Evolutionary conservation across 2,329 filamentous ascomycete species (phyloP).

Genomic region (Sarocladium brachiariae): DNA sequence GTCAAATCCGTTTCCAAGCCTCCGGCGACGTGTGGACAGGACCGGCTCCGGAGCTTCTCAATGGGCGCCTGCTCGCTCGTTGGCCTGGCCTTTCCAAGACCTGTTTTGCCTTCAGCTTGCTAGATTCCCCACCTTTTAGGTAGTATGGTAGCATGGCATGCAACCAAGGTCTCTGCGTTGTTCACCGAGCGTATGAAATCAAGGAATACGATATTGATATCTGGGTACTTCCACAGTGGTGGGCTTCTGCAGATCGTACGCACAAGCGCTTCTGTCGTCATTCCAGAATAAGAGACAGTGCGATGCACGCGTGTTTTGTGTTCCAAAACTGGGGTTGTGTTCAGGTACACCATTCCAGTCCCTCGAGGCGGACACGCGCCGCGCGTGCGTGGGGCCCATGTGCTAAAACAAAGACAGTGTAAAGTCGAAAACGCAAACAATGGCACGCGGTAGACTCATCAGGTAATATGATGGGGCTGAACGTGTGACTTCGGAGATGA

Average conservation of each 20-base stretch:
- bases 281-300: constrained; percentile 8
- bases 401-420: constrained; percentile 3
- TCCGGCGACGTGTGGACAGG: not conserved
- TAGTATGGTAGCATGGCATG: not conserved
- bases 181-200: too few species aligned
- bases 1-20: constrained; percentile 4
- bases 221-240: too few species aligned
- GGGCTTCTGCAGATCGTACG: not conserved
- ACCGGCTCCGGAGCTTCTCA: constrained; percentile 2
- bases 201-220: too few species aligned
- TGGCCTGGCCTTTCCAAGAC: not conserved
- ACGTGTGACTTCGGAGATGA: constrained; percentile 4
- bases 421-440: not conserved
- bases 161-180: not conserved
- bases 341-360: not conserved
- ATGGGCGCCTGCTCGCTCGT: constrained; percentile 3
- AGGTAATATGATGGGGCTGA: not conserved
- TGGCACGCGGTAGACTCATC: not conserved
- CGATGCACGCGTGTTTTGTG: not conserved
- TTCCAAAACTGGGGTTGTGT: not conserved
- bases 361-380: not conserved
- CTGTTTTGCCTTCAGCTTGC: not conserved
- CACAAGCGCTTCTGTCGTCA: constrained; percentile 5
- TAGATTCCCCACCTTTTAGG: not conserved
- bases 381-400: constrained; percentile 1